Evolutionary conservation across 495 filamentous ascomycete species (phyloP), one percentile per base, ranked within the genome.

Genomic region (Immersiella caudata): DNA sequence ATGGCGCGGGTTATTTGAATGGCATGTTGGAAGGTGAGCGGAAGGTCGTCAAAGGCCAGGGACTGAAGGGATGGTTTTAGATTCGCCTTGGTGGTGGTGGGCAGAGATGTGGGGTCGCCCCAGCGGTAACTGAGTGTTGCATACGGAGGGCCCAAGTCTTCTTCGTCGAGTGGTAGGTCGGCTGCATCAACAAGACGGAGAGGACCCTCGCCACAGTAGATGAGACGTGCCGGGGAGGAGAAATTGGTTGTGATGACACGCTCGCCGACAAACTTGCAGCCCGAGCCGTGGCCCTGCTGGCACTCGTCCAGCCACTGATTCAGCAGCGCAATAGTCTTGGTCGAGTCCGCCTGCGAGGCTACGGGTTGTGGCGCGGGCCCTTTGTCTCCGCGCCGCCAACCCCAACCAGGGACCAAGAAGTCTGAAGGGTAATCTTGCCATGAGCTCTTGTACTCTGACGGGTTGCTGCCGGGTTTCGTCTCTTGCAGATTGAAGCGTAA

Each of bases 21-120:
- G 52, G 52, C 52, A 21, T 55, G 52, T 21, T 55, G 52, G 20
- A 55, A 55, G 52, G 52, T 55, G 9, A 55, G 52, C 12, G 52
- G 52, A 9, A 55, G 20, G 52, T 21, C 52, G 52, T 55, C 52
- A 55, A 55, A 55, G 52, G 7, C 22, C 9, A 55, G 52, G 29
- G 59, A 26, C 18, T 27, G 33, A 35, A 62, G 59, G 24, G 26
- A 40, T 33, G 59, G 27, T 8, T 35, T 18, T 14, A 62, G 59
- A 22, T 62, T 62, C 7, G 59, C 59, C 59, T 62, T 62, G 59
- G 59, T 62, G 14, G 59, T 62, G 18, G 25, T 62, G 59, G 9
- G 33, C 59, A 35, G 59, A 18, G 59, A 27, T 40, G 59, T 16
- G 16, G 59, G 59, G 22, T 62, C 33, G 59, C 60, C 60, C 60